Base-by-base conservation (phyloP, 768 basidiomycete genomes). In the Xerocomellus dryophilus region DNA sequence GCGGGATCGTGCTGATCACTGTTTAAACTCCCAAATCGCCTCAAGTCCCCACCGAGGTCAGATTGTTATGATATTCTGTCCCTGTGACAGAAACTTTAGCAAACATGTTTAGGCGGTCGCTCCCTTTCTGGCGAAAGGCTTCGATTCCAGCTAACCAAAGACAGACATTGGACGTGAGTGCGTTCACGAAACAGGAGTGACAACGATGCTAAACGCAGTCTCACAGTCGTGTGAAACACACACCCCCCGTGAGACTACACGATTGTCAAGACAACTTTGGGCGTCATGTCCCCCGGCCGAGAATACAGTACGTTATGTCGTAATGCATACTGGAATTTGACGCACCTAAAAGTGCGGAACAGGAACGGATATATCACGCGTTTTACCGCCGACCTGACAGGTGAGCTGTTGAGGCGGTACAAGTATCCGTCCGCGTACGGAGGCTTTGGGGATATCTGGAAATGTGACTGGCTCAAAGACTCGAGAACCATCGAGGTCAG, bases 381-480 rank as follows among this genome's bases (percentile, higher is more conserved):
- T 23, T 54, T 27, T 51, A 47, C 42, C 18, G 54, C 51, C 39
- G 47, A 63, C 27, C 17, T 66, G 17, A 58, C 61, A 0, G 50
- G 53, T n/a, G 47, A 53, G 9, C 29, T 66, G 5, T 43, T 54
- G 23, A 57, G 47, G 34, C 51, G 57, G 12, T 21, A 50, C 18
- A 58, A 53, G 18, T 68, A 66, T 55, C 66, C 64, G 2, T 63
- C 53, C 1, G 58, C 64, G 2, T 57, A 65, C 15, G 61, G 61
- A 8, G 63, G 66, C 15, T 66, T 53, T 20, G 51, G 66, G 5
- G 60, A 67, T 23, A 54, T 66, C 29, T 62, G 61, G 65, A 66
- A 60, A 51, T 63, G 61, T 11, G 65, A 56, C 35, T 66, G 58
- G 61, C 44, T 61, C 14, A 54, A 53, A 31, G 59, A 64, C 43